Base-by-base conservation (phyloP, 75 land plant species). In the Selaginella moellendorffii region DNA sequence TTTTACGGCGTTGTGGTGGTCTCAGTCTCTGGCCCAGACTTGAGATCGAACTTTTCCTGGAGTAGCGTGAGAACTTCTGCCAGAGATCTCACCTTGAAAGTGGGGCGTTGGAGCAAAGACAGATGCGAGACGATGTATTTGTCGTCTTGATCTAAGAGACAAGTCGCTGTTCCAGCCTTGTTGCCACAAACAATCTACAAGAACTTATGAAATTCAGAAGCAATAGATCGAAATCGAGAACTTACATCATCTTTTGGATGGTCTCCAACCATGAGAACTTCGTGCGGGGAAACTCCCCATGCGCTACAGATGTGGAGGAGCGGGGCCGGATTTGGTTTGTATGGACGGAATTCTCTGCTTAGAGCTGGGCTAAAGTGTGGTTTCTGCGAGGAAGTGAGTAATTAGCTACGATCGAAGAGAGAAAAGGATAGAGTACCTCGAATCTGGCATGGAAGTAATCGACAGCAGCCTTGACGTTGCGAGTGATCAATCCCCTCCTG, bases 251-350 rank as follows among this genome's bases (percentile, higher is more conserved):
- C 97, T 60, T 74, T 69, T 2, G 84, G 78, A 67, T 89, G 85
- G 73, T 91, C 97, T 52, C 95, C 97, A 68, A 91, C 75, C 97
- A 91, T 91, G 66, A 91, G 75, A 25, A 91, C 97, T 70, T 91
- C 89, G 56, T 71, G 53, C 19, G 97, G 86, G 1, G 66, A 67
- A 58, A 85, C 80, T 25, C 66, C 80, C 97, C 97, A 91, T 12
- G 71, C 52, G 17, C 79, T 71, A 71, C 97, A 91, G 31, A 91
- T 91, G 67, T 85, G 89, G 21, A 88, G 71, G 52, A 91, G 62
- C 1, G 97, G 97, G 68, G 86, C 89, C 2, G 97, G 86, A 59
- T 85, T 73, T 20, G 97, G 97, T 68, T 91, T 91, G 64, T 73
- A 91, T 24, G 97, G 95, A 22, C 75, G 77, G 67, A 85, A 91